Evolutionary conservation across 129 eudicot genomes (phyloP).

Genomic region (Centaurea solstitialis): DNA sequence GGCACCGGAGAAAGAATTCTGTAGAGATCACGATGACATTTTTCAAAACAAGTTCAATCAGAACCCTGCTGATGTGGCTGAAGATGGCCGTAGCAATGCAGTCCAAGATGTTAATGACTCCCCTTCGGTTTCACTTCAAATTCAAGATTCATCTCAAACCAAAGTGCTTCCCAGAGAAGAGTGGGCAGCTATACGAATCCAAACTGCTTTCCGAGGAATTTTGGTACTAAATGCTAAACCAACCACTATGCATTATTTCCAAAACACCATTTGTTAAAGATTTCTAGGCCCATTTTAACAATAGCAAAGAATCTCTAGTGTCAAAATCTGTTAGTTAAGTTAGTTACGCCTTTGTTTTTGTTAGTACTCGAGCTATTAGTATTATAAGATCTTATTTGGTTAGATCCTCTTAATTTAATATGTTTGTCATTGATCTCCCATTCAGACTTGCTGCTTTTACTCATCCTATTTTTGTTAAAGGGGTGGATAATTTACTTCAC

Average conservation of each 20-base stretch:
- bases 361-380: background rate
- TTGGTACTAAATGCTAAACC: slow-evolving; percentile 47
- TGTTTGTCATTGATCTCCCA: background rate
- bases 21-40: slow-evolving; percentile 47
- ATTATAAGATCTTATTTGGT: background rate
- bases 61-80: slow-evolving; percentile 28
- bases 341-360: background rate
- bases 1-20: slow-evolving; percentile 62
- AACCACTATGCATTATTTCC: background rate
- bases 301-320: background rate
- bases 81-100: slow-evolving; percentile 29
- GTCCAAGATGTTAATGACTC: slow-evolving; percentile 44
- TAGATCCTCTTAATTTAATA: background rate
- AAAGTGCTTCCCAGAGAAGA: slow-evolving; percentile 53
- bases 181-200: slow-evolving; percentile 83
- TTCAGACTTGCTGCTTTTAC: background rate
- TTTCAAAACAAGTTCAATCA: slow-evolving; percentile 41
- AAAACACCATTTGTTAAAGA: background rate
- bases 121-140: slow-evolving; percentile 56
- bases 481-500: background rate
- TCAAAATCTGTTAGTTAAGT: background rate
- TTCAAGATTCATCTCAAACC: slow-evolving; percentile 40
- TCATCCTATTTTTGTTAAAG: background rate
- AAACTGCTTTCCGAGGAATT: slow-evolving; percentile 83
- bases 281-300: background rate